Evolutionary conservation across 2,329 filamentous ascomycete species (phyloP).

Genomic region (Graphiopsis chlorocephala): DNA sequence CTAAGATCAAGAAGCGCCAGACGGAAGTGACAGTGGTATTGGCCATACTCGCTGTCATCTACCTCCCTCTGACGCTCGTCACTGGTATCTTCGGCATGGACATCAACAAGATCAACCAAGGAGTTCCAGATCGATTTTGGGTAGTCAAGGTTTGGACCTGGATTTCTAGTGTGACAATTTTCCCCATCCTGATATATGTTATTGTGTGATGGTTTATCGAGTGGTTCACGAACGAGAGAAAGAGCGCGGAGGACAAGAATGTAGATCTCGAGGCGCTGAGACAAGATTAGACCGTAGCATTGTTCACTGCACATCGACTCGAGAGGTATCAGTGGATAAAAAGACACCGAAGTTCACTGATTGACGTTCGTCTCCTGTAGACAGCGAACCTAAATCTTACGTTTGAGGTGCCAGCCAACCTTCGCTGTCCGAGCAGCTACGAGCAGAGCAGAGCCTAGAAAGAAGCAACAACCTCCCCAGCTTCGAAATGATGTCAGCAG

Average conservation of each 20-base stretch:
- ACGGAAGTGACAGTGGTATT: not conserved
- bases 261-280: not conserved
- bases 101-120: slow-evolving; percentile 7
- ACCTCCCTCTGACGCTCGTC: slow-evolving; percentile 8
- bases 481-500: not conserved
- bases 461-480: slow-evolving; percentile 39
- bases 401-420: slow-evolving; percentile 29
- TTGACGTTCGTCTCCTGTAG: not conserved
- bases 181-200: not conserved
- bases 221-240: not conserved
- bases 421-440: slow-evolving; percentile 29
- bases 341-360: too few relatives aligned
- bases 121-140: not conserved
- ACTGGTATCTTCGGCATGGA: slow-evolving; percentile 16
- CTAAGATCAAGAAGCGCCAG: not conserved
- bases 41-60: slow-evolving; percentile 12
- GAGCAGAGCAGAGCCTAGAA: slow-evolving; percentile 27
- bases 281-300: not conserved
- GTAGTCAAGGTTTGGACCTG: not conserved
- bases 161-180: not conserved
- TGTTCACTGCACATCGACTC: too few relatives aligned
- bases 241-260: not conserved
- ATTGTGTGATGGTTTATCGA: not conserved
- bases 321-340: too few relatives aligned
- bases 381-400: slow-evolving; percentile 22